phyloP scores from a whole-genome alignment of 306 rosid species.

The Acacia acuminata region DNA sequence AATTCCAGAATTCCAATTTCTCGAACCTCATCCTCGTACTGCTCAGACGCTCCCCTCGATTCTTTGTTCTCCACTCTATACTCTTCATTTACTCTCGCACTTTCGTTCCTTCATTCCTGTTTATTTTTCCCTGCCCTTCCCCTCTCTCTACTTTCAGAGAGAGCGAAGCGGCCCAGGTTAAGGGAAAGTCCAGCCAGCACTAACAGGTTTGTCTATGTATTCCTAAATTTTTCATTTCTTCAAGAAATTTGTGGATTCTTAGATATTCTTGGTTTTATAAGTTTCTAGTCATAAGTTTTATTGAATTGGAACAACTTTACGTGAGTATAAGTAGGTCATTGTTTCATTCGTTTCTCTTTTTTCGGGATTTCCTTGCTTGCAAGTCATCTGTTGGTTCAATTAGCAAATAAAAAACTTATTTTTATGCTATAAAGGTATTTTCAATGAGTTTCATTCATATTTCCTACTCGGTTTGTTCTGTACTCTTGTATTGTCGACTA shows the following conservation, averaged over 20 bases:
- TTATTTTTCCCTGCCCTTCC: background rate
- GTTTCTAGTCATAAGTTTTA: background rate
- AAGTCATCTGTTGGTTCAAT: slow-evolving; percentile 5
- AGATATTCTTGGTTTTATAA: background rate
- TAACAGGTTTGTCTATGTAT: slow-evolving; percentile 27
- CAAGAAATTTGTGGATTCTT: background rate
- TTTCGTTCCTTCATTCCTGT: background rate
- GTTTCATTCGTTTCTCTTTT: background rate
- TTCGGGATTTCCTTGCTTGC: background rate
- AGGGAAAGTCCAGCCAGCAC: background rate
- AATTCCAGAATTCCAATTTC: background rate
- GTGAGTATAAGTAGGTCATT: background rate
- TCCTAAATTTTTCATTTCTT: background rate
- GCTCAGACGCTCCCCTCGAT: background rate
- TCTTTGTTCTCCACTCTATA: background rate
- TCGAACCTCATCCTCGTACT: slow-evolving; percentile 43
- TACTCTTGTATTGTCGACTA: background rate
- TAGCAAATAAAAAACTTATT: background rate
- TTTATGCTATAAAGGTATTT: background rate
- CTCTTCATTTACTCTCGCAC: background rate
- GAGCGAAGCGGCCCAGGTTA: slow-evolving; percentile 29
- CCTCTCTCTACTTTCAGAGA: background rate
- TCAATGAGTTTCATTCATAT: background rate
- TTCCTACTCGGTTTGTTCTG: background rate
- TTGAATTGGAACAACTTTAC: background rate